phyloP scores from a whole-genome alignment of 1,139 yeast species.

The Pichia sp. region DNA sequence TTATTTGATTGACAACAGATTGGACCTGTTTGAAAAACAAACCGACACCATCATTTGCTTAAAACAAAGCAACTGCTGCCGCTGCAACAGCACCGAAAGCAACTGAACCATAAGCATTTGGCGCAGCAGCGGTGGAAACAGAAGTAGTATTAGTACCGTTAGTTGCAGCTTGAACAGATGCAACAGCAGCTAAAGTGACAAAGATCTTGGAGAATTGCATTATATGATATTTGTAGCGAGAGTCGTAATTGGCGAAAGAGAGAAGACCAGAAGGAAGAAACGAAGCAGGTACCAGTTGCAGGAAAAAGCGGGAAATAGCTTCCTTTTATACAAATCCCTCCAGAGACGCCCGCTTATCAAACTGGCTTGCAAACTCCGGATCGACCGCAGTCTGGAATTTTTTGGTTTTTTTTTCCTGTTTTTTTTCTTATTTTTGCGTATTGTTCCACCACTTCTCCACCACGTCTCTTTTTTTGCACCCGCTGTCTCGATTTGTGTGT shows the following conservation, averaged over 20 bases:
- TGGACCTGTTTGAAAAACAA: too few relatives aligned
- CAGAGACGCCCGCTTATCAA: neutral
- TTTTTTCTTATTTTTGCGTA: neutral
- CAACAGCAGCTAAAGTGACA: slow-evolving; percentile 37
- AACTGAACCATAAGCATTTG: slow-evolving; percentile 46
- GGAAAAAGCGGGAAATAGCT: neutral
- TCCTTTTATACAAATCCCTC: neutral
- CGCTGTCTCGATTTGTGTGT: too few relatives aligned
- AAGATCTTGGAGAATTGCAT: slow-evolving; percentile 57
- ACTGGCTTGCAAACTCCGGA: neutral
- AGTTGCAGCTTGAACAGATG: slow-evolving; percentile 43
- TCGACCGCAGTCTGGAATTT: neutral
- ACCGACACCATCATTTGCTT: slow-evolving; percentile 25
- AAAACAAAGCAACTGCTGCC: slow-evolving; percentile 66
- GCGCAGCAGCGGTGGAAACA: slow-evolving; percentile 32
- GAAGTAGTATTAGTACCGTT: slow-evolving; percentile 28
- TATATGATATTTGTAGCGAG: slow-evolving; percentile 16
- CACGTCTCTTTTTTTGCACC: too few relatives aligned
- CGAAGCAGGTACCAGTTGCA: too few relatives aligned
- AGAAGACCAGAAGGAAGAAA: neutral
- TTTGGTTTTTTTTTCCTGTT: neutral
- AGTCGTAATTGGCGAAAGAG: neutral
- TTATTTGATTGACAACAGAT: too few relatives aligned
- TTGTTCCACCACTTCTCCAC: too few relatives aligned
- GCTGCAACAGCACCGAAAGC: slow-evolving; percentile 70